Conservation (phyloP, 2,329 filamentous ascomycete species). For the Alternaria sp. region DNA sequence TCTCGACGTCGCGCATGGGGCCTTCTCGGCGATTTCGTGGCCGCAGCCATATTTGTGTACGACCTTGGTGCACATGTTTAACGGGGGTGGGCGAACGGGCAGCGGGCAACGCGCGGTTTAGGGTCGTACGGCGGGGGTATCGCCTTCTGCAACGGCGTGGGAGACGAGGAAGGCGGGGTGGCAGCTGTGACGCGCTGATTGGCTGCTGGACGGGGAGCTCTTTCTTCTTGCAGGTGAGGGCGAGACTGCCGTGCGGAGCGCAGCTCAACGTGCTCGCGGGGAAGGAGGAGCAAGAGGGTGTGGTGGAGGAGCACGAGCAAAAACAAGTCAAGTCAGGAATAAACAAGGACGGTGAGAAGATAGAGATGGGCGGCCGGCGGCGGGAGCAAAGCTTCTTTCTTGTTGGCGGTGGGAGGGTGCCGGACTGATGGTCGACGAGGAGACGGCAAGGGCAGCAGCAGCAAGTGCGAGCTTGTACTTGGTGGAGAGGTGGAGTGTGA, state of each 20-base stretch:
- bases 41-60: conserved; percentile 59
- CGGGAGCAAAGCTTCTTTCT: neutral
- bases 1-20: conserved; percentile 58
- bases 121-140: conserved; percentile 30
- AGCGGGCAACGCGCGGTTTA: conserved; percentile 14
- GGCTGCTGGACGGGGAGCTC: conserved; percentile 32
- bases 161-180: conserved; percentile 32
- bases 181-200: conserved; percentile 35
- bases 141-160: conserved; percentile 34
- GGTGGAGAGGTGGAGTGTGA: conserved; percentile 17
- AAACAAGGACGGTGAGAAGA: neutral
- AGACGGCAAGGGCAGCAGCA: conserved; percentile 20
- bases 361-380: neutral
- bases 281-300: neutral
- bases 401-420: conserved; percentile 5
- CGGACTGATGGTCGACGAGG: conserved; percentile 16
- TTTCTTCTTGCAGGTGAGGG: conserved; percentile 22
- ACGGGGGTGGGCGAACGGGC: conserved; percentile 15
- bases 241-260: conserved; percentile 19
- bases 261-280: conserved; percentile 15
- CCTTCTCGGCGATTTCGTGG: conserved; percentile 54
- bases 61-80: conserved; percentile 57
- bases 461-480: conserved; percentile 18
- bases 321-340: neutral
- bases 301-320: neutral